phyloP scores from a whole-genome alignment of 345 rosid genomes.

The Iberis pinnata region DNA sequence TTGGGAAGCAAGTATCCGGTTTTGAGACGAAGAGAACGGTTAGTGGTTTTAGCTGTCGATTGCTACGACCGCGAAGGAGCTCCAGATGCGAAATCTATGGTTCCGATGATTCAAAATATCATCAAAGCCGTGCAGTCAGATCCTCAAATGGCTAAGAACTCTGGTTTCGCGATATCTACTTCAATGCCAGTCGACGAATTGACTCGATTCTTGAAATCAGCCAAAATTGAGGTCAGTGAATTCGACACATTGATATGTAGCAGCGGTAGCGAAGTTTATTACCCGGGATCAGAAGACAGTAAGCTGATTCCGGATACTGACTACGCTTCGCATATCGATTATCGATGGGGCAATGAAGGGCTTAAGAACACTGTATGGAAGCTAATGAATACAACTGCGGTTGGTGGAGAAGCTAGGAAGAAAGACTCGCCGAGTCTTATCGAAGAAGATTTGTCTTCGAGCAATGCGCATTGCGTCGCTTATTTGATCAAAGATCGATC shows the following conservation, averaged over 20 bases:
- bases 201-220: constrained; percentile 46
- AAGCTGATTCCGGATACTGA: constrained; percentile 77
- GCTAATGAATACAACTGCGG: constrained; percentile 49
- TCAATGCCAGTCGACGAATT: constrained; percentile 74
- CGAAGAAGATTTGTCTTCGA: constrained; percentile 53
- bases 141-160: constrained; percentile 45
- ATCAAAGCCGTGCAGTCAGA: constrained; percentile 60
- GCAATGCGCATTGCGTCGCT: constrained; percentile 66
- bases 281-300: constrained; percentile 68
- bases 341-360: constrained; percentile 87
- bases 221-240: constrained; percentile 58
- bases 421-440: constrained; percentile 38
- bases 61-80: constrained; percentile 60
- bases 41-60: constrained; percentile 71
- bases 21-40: constrained; percentile 62
- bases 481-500: constrained; percentile 56
- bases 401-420: constrained; percentile 43
- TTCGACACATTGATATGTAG: constrained; percentile 88
- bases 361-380: constrained; percentile 84
- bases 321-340: constrained; percentile 77
- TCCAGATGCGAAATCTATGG: constrained; percentile 53
- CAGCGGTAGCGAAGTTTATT: constrained; percentile 89
- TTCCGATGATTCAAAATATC: constrained; percentile 49
- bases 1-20: constrained; percentile 60
- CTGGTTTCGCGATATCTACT: constrained; percentile 78